phyloP scores from a whole-genome alignment of 176 grass and related monocot species.

The Thalia dealbata region DNA sequence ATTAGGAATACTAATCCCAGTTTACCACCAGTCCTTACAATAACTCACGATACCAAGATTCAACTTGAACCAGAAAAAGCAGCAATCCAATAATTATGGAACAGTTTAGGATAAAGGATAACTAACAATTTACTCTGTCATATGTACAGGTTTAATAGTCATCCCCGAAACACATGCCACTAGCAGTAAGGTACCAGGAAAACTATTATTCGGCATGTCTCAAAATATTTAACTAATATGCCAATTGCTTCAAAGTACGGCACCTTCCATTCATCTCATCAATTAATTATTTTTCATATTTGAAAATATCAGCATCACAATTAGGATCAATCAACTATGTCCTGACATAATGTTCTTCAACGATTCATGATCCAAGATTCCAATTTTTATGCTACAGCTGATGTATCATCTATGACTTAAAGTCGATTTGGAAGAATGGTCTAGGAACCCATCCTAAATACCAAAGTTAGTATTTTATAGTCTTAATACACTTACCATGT shows the following conservation, averaged over 20 bases:
- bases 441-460: not conserved
- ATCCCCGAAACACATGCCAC: not conserved
- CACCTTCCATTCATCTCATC: not conserved
- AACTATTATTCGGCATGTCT: not conserved
- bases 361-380: not conserved
- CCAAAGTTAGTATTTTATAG: not conserved
- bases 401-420: not conserved
- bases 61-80: not conserved
- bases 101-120: not conserved
- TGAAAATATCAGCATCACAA: not conserved
- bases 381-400: not conserved
- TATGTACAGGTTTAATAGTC: not conserved
- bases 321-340: not conserved
- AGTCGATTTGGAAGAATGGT: not conserved
- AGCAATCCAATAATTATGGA: not conserved
- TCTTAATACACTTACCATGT: conserved; percentile 48
- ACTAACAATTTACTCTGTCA: not conserved
- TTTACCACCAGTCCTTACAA: not conserved
- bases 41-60: not conserved
- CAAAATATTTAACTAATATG: not conserved
- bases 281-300: not conserved
- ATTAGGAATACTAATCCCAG: not conserved
- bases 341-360: not conserved
- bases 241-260: not conserved
- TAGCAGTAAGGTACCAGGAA: not conserved